These are phyloP conservation scores for Didymella segeticola DNA, from an alignment of 2,329 filamentous ascomycete genomes.

Conservation along the genomic window DNA sequence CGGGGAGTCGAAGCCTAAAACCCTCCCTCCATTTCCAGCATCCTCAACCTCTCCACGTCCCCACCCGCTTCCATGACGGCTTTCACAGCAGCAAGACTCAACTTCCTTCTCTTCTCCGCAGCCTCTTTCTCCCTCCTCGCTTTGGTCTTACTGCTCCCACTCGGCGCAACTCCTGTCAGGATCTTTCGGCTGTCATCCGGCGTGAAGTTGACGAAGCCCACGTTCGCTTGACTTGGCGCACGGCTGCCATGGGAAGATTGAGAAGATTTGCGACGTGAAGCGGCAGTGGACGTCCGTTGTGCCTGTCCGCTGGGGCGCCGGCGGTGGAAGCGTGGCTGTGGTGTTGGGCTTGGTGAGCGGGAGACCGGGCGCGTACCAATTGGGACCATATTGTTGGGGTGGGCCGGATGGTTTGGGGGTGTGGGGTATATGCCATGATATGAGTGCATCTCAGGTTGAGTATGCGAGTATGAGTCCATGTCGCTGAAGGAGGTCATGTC, in stretches of 20 bases:
- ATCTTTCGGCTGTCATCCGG: conserved; percentile 78
- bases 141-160: conserved; percentile 91
- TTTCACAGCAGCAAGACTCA: conserved; percentile 72
- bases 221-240: conserved; percentile 54
- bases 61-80: conserved; percentile 75
- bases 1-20: conserved; percentile 6
- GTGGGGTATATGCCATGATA: conserved; percentile 11
- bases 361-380: conserved; percentile 33
- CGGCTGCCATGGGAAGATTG: conserved; percentile 42
- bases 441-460: conserved; percentile 11
- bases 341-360: conserved; percentile 31
- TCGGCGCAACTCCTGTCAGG: conserved; percentile 88
- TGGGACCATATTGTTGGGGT: conserved; percentile 21
- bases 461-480: conserved; percentile 21
- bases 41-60: conserved; percentile 58
- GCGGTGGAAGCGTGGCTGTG: conserved; percentile 37
- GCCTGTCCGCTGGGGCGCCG: conserved; percentile 25
- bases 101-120: conserved; percentile 72
- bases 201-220: conserved; percentile 88
- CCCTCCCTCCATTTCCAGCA: conserved; percentile 38
- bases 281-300: conserved; percentile 5
- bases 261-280: conserved; percentile 6
- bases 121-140: conserved; percentile 90
- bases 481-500: conserved; percentile 32
- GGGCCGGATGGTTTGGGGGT: not conserved